Conservation (phyloP, 1,139 yeast genomes). For the Candida glucosophila region DNA sequence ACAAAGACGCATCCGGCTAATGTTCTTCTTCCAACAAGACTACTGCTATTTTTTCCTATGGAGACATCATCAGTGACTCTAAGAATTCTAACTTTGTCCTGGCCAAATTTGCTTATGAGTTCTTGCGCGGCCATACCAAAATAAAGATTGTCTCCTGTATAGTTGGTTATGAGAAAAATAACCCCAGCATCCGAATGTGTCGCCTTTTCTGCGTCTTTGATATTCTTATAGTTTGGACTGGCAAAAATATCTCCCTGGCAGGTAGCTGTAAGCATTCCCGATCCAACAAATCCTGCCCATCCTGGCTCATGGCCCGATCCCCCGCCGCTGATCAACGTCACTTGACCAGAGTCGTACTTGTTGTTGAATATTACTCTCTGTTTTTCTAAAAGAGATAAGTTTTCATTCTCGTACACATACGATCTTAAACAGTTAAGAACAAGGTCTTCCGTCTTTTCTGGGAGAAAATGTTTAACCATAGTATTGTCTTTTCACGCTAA, state of each 20-base stretch:
- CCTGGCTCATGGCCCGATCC: constrained; percentile 44
- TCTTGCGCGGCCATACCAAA: constrained; percentile 29
- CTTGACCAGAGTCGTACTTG: constrained; percentile 15
- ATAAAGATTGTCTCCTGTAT: constrained; percentile 26
- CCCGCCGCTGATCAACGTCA: constrained; percentile 33
- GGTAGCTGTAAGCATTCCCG: constrained; percentile 37
- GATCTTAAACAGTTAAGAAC: constrained; percentile 12
- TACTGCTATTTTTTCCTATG: constrained; percentile 34
- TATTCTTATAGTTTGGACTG: constrained; percentile 32
- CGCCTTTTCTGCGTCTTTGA: constrained; percentile 26
- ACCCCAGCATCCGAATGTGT: constrained; percentile 16
- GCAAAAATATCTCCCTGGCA: constrained; percentile 42
- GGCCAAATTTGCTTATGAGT: constrained; percentile 19
- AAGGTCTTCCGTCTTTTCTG: constrained; percentile 11
- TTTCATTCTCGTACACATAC: constrained; percentile 8
- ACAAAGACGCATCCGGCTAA: constrained; percentile 39
- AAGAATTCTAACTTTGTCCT: constrained; percentile 12
- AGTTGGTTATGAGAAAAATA: constrained; percentile 14
- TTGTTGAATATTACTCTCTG: constrained; percentile 29
- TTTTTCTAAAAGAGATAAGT: constrained; percentile 15
- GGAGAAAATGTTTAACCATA: constrained; percentile 16
- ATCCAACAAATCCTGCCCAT: constrained; percentile 35
- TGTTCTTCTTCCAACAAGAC: constrained; percentile 42
- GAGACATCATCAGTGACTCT: constrained; percentile 39
- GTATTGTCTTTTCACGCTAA: no score